These are phyloP conservation scores for Galeopsis tetrahit DNA, from an alignment of 257 asterid species.

Conservation along the genomic window DNA sequence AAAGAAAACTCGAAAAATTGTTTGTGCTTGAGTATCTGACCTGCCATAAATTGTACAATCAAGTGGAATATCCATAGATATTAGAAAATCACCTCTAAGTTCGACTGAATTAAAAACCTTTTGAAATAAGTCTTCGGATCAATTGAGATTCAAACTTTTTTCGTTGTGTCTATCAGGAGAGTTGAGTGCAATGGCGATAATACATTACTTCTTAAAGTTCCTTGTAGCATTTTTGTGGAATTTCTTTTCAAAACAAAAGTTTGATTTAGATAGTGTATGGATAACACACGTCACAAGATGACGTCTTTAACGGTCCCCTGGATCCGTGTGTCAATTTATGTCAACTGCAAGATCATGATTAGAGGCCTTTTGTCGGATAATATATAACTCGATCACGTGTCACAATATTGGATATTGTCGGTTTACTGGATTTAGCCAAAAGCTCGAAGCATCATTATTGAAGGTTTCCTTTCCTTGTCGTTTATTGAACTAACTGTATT, in stretches of 20 bases:
- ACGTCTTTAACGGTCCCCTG: neutral
- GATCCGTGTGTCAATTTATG: neutral
- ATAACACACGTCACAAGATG: neutral
- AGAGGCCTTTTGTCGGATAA: neutral
- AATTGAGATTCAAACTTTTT: neutral
- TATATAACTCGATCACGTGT: neutral
- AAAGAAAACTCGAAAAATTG: neutral
- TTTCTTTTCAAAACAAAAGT: neutral
- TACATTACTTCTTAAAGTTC: neutral
- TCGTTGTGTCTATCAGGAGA: constrained; percentile 5
- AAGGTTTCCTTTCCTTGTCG: constrained; percentile 12
- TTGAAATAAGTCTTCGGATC: neutral
- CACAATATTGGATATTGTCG: neutral
- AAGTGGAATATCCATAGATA: constrained; percentile 5
- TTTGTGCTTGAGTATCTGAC: neutral
- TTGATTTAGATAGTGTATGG: neutral
- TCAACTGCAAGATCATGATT: neutral
- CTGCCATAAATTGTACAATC: constrained; percentile 3
- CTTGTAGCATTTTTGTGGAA: neutral
- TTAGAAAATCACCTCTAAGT: neutral
- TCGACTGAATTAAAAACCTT: neutral
- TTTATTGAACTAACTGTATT: constrained; percentile 17
- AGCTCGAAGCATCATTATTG: neutral
- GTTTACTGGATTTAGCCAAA: neutral
- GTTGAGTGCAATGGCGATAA: neutral